These are phyloP conservation scores for Amphirosellinia nigrospora DNA, from an alignment of 495 filamentous ascomycete species.

Conservation along the genomic window DNA sequence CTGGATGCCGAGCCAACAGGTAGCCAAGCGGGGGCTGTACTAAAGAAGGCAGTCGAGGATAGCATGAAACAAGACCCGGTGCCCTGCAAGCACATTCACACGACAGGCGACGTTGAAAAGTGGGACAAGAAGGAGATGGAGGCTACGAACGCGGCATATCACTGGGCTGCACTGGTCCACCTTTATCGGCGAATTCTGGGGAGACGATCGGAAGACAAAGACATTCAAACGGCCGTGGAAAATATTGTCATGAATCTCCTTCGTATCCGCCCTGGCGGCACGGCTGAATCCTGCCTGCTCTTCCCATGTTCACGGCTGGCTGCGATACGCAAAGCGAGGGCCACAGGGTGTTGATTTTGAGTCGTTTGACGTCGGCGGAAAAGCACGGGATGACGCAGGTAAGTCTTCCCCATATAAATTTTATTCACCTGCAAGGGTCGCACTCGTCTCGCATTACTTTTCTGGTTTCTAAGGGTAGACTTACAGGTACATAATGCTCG, in stretches of 20 bases:
- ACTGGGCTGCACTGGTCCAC: conserved; percentile 80
- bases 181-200: conserved; percentile 75
- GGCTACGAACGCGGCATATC: conserved; percentile 81
- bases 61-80: conserved; percentile 49
- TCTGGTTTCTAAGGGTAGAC: conserved; percentile 24
- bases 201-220: conserved; percentile 56
- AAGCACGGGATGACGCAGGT: conserved; percentile 79
- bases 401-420: conserved; percentile 27
- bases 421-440: not conserved
- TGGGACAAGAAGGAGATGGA: conserved; percentile 69
- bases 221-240: conserved; percentile 68
- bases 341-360: conserved; percentile 66
- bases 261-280: conserved; percentile 66
- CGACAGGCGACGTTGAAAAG: conserved; percentile 51
- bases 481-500: conserved; percentile 63
- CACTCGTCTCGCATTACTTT: not conserved
- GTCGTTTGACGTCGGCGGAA: conserved; percentile 73
- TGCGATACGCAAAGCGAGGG: conserved; percentile 67
- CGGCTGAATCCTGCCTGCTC: conserved; percentile 76
- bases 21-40: conserved; percentile 56
- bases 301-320: conserved; percentile 89
- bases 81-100: conserved; percentile 56
- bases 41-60: conserved; percentile 61
- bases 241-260: conserved; percentile 68
- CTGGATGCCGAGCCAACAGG: conserved; percentile 66